Base-by-base conservation (phyloP, 2,329 filamentous ascomycete genomes). In the Polytolypa hystricis region DNA sequence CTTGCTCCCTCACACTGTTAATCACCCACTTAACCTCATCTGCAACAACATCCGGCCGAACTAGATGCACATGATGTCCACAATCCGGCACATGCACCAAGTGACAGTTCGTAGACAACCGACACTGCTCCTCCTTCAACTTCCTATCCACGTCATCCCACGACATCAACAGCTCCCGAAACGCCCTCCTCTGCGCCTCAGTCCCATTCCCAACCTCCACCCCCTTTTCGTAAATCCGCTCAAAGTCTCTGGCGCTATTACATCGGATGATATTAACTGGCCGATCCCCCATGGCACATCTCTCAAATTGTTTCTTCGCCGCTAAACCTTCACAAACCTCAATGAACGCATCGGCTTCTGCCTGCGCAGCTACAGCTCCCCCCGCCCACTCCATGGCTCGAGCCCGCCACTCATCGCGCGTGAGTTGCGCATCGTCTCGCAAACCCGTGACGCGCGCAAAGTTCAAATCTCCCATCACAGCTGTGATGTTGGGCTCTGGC, bases 21-120 rank as follows among this genome's bases (percentile, higher is more conserved):
- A 48, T 30, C 21, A 58, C 59, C 60, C 59, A 63, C 27, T 37
- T 37, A 6, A 62, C 49, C 40, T 58, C 58, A 15, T 51, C 43
- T 5, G 52, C 56, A 32, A 64, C 47, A 12, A 57, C 45, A 28
- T 62, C 60, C 10, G 60, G 61, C 27, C 49, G 44, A 5, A 52
- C 38, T 20, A 61, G 34, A 39, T 62, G 53, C 7, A 63, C 48
- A 46, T 62, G 50, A 47, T 64, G 61, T 2, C 60, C 59, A 41
- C 55, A 58, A 12, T 58, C 54, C 7, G 47, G 42, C 20, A 61
- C 12, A 40, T 57, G 42, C 6, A 59, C 48, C 7, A 57, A 48
- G 17, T 45, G 48, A 15, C 39, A 47, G 2, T 44, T 53, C 6
- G 47, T 49, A 0, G 57, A 61, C 26, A 64, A 38, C 19, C 35